phyloP scores from a whole-genome alignment of 106 monocot genomes.

The Vanilla planifolia region DNA sequence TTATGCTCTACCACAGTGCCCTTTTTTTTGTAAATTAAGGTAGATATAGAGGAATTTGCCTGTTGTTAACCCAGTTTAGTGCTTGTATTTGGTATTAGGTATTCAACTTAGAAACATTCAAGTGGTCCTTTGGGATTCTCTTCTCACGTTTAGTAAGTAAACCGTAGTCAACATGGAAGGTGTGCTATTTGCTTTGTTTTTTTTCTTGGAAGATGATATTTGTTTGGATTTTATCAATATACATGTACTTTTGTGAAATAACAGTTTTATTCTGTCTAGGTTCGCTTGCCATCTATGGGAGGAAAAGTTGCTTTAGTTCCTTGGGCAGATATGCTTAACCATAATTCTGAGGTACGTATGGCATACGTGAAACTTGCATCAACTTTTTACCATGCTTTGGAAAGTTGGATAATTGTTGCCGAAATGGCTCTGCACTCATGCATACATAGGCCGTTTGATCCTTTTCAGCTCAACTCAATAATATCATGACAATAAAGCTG shows the following conservation, averaged over 20 bases:
- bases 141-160: constrained; percentile 87
- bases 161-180: neutral
- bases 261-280: constrained; percentile 22
- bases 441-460: no score
- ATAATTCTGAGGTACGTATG: constrained; percentile 69
- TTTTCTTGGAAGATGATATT: neutral
- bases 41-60: neutral
- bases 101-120: constrained; percentile 82
- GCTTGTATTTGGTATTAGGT: constrained; percentile 27
- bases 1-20: no score
- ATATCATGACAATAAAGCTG: no score
- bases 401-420: neutral
- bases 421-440: no score
- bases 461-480: no score
- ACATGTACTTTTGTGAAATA: neutral
- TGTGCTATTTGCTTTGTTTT: neutral
- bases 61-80: no score
- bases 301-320: constrained; percentile 94
- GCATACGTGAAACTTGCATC: neutral
- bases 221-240: no score
- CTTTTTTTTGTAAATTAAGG: neutral
- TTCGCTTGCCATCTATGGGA: constrained; percentile 90
- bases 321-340: constrained; percentile 99
- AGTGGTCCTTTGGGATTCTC: constrained; percentile 97
- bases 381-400: neutral